phyloP scores from a whole-genome alignment of 164 flowering plant species.

The Aristolochia californica region DNA sequence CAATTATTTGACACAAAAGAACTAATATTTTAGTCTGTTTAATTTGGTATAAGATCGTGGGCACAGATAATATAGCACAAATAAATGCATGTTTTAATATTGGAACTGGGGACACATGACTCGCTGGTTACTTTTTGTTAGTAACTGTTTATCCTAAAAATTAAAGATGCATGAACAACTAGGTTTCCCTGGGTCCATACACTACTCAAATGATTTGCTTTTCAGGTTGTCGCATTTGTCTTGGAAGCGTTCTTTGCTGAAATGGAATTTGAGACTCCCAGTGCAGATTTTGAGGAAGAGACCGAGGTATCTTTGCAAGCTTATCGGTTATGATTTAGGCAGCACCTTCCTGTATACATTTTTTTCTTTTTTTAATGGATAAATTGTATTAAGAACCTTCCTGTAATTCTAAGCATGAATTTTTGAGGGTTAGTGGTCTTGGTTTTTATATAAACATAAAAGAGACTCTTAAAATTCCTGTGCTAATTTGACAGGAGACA shows the following conservation, averaged over 20 bases:
- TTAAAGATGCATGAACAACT: not conserved
- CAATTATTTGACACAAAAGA: too few species aligned
- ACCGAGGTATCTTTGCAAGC: not conserved
- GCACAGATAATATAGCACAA: too few species aligned
- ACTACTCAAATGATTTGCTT: slow-evolving; percentile 1
- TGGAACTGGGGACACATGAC: too few species aligned
- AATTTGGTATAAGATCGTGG: too few species aligned
- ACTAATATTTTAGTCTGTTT: too few species aligned
- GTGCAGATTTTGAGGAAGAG: slow-evolving; percentile 7
- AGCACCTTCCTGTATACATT: not conserved
- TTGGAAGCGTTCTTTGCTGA: slow-evolving; percentile 96
- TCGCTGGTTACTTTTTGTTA: too few species aligned
- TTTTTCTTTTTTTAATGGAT: not conserved
- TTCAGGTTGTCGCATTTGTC: slow-evolving; percentile 89
- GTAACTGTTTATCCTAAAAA: not conserved
- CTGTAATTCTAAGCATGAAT: not conserved
- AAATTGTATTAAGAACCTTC: not conserved
- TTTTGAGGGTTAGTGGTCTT: not conserved
- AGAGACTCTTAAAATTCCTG: not conserved
- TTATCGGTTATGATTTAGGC: not conserved
- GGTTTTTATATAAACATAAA: not conserved
- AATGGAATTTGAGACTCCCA: slow-evolving; percentile 56
- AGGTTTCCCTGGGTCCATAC: not conserved
- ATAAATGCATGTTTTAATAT: too few species aligned
- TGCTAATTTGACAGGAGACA: slow-evolving; percentile 26